Conservation (phyloP, 2,329 filamentous ascomycete genomes). For the Xylaria sp. region DNA sequence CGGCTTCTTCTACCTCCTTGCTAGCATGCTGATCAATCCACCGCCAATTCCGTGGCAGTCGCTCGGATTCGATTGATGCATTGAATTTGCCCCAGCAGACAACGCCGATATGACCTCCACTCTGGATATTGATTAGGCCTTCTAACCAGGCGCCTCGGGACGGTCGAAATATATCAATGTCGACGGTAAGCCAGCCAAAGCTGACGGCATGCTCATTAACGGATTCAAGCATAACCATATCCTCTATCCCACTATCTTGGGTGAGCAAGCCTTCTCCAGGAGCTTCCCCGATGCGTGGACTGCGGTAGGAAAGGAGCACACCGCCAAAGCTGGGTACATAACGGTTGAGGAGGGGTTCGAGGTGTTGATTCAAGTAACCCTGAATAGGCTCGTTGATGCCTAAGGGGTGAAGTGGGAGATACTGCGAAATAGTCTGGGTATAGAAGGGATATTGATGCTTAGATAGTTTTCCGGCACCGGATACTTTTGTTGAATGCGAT, state of each 20-base stretch:
- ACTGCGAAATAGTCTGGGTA: conserved; percentile 82
- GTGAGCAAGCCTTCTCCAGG: conserved; percentile 62
- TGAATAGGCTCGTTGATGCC: conserved; percentile 76
- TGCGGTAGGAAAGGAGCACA: conserved; percentile 78
- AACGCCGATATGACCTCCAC: conserved; percentile 87
- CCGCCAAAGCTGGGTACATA: conserved; percentile 79
- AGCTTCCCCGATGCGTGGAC: conserved; percentile 71
- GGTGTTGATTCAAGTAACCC: conserved; percentile 76
- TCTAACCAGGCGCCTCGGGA: conserved; percentile 77
- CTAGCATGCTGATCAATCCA: conserved; percentile 72
- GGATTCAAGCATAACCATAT: conserved; percentile 60
- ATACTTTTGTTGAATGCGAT: conserved; percentile 15
- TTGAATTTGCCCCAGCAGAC: conserved; percentile 94
- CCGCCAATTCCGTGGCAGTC: conserved; percentile 81
- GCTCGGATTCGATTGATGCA: conserved; percentile 80
- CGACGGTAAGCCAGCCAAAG: conserved; percentile 88
- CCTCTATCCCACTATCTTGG: conserved; percentile 57
- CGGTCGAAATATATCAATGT: conserved; percentile 85
- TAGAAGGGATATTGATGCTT: conserved; percentile 74
- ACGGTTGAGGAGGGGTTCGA: conserved; percentile 78
- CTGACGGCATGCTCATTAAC: conserved; percentile 86
- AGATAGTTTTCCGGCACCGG: background rate
- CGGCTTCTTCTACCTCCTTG: conserved; percentile 46
- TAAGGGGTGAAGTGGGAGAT: conserved; percentile 77
- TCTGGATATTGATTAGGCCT: conserved; percentile 85